Evolutionary conservation across 2,329 filamentous ascomycete species (phyloP).

Genomic region (Cordyceps militaris): DNA sequence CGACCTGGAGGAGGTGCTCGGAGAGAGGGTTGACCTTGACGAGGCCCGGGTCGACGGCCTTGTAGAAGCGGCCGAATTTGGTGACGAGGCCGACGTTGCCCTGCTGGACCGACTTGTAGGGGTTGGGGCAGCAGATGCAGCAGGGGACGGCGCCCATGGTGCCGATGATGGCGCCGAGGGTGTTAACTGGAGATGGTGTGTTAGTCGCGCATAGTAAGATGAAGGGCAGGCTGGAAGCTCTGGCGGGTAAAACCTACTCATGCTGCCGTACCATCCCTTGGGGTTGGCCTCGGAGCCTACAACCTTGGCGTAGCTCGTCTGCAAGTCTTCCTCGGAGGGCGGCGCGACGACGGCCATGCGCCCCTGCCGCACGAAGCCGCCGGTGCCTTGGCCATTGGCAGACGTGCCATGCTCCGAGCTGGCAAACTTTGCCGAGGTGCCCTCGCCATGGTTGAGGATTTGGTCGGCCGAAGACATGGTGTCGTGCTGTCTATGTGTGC

Average conservation of each 20-base stretch:
- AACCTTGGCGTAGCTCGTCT: constrained; percentile 67
- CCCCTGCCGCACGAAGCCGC: constrained; percentile 43
- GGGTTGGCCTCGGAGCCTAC: constrained; percentile 59
- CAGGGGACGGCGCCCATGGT: constrained; percentile 81
- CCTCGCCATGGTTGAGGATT: constrained; percentile 14
- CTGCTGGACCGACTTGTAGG: constrained; percentile 86
- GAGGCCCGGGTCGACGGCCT: constrained; percentile 91
- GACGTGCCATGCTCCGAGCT: constrained; percentile 17
- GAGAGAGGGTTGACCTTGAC: constrained; percentile 96
- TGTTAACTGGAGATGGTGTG: constrained; percentile 49
- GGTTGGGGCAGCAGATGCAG: constrained; percentile 89
- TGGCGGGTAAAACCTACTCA: constrained; percentile 54
- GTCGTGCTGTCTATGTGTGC: neutral
- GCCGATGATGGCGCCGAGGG: constrained; percentile 67
- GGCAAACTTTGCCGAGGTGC: constrained; percentile 17
- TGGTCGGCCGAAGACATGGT: constrained; percentile 6
- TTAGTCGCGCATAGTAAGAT: neutral
- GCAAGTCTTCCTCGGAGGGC: constrained; percentile 74
- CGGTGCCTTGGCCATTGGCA: constrained; percentile 17
- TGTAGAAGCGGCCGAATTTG: constrained; percentile 91
- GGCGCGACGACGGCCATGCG: constrained; percentile 68
- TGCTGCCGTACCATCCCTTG: constrained; percentile 82
- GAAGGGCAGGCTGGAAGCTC: too few species aligned
- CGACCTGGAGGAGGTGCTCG: constrained; percentile 82
- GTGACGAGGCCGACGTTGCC: constrained; percentile 94